These are phyloP conservation scores for Primulina tabacum DNA, from an alignment of 257 asterid genomes.

Conservation along the genomic window DNA sequence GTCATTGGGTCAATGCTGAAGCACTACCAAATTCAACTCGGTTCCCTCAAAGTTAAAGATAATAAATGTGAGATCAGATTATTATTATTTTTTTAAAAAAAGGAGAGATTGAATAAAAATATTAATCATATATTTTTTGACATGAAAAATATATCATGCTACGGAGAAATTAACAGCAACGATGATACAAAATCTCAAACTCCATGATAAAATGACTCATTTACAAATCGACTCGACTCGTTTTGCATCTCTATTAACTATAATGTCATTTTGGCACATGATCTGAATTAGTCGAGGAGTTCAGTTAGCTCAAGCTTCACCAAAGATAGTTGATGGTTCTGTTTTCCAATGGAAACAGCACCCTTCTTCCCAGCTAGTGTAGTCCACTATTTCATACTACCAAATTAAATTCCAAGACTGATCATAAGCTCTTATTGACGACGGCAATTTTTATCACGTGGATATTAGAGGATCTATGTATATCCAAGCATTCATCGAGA, in stretches of 20 bases:
- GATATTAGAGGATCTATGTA: constrained; percentile 54
- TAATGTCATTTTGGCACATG: not conserved
- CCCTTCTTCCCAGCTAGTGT: not conserved
- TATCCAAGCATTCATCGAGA: constrained; percentile 75
- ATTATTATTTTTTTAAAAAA: too few species aligned
- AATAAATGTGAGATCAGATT: not conserved
- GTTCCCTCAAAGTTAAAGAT: not conserved
- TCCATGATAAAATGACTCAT: too few species aligned
- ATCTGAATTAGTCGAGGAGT: too few species aligned
- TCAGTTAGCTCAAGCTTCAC: not conserved
- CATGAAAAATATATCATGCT: too few species aligned
- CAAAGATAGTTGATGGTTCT: not conserved
- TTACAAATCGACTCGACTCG: not conserved
- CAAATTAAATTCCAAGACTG: constrained; percentile 55
- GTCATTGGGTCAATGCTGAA: too few species aligned
- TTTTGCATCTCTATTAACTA: not conserved
- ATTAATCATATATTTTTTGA: too few species aligned
- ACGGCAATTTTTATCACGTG: constrained; percentile 55
- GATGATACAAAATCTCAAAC: not conserved
- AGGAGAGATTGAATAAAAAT: too few species aligned
- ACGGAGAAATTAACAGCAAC: too few species aligned
- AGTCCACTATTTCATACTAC: constrained; percentile 38
- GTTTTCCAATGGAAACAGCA: not conserved
- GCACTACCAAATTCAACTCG: too few species aligned
- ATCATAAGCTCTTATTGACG: constrained; percentile 35